These are phyloP conservation scores for Alternaria arbusti DNA, from an alignment of 2,329 filamentous ascomycete genomes.

Conservation along the genomic window DNA sequence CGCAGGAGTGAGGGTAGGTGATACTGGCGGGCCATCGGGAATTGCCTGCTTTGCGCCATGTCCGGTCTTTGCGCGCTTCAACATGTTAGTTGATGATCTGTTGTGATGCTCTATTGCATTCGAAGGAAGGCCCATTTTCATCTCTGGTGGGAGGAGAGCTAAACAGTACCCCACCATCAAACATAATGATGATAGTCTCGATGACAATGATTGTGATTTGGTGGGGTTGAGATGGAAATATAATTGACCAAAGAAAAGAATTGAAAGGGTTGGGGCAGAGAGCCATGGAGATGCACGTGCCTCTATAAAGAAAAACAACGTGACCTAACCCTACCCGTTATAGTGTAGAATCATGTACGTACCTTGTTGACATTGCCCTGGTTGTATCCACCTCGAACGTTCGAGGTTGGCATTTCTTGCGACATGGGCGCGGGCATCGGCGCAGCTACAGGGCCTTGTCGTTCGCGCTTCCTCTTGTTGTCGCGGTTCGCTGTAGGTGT, in stretches of 20 bases:
- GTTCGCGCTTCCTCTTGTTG: constrained; percentile 80
- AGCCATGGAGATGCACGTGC: constrained; percentile 4
- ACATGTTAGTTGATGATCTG: constrained; percentile 5
- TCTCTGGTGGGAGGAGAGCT: background rate
- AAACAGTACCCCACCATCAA: background rate
- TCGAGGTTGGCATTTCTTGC: constrained; percentile 43
- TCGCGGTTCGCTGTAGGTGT: constrained; percentile 84
- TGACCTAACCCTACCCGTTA: constrained; percentile 1
- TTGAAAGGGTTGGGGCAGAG: background rate
- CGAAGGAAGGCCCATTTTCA: background rate
- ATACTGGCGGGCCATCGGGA: constrained; percentile 68
- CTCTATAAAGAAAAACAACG: constrained; percentile 5
- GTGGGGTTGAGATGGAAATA: background rate
- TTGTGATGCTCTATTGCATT: background rate
- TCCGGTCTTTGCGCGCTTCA: constrained; percentile 75
- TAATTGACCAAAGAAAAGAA: background rate
- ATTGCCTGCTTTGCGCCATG: constrained; percentile 63
- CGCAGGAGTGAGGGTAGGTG: constrained; percentile 85
- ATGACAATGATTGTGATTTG: background rate
- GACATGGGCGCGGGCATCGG: constrained; percentile 42
- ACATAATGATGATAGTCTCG: background rate
- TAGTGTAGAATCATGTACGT: constrained; percentile 15
- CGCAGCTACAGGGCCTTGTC: constrained; percentile 56
- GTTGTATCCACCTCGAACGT: constrained; percentile 37
- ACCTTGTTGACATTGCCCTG: constrained; percentile 43